Evolutionary conservation across 768 basidiomycete genomes (phyloP).

Genomic region (Russula griseocarnosa): DNA sequence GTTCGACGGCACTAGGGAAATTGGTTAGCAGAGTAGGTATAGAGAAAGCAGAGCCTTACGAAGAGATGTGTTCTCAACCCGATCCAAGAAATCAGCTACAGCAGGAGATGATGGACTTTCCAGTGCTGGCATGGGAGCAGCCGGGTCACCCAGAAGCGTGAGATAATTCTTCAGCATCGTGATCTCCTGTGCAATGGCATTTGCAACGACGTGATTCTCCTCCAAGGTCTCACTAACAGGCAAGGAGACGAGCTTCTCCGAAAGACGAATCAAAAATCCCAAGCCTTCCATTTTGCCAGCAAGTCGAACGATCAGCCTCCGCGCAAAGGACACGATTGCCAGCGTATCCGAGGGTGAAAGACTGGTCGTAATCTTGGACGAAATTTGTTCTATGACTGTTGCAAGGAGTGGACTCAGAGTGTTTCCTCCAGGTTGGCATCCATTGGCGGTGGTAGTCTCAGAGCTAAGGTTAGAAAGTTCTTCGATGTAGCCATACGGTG

Average conservation of each 20-base stretch:
- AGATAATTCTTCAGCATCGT: conserved; percentile 41
- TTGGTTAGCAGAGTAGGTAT: conserved; percentile 1
- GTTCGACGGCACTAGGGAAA: conserved; percentile 38
- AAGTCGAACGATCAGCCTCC: conserved; percentile 59
- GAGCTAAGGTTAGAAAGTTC: conserved; percentile 44
- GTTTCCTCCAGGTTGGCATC: conserved; percentile 32
- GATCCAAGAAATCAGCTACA: conserved; percentile 44
- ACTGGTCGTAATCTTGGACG: conserved; percentile 57
- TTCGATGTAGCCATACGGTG: conserved; percentile 84
- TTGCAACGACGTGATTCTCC: conserved; percentile 30
- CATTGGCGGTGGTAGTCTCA: conserved; percentile 15
- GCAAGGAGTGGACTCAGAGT: conserved; percentile 72
- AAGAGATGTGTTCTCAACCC: conserved; percentile 41
- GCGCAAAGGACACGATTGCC: conserved; percentile 57
- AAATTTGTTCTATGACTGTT: conserved; percentile 74
- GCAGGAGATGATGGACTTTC: conserved; percentile 30
- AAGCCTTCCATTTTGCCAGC: conserved; percentile 50
- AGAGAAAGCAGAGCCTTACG: conserved; percentile 40
- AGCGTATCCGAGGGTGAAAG: conserved; percentile 57
- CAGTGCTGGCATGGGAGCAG: background rate
- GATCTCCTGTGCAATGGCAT: conserved; percentile 46
- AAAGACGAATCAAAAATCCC: conserved; percentile 36
- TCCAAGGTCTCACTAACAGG: conserved; percentile 35
- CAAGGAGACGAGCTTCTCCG: conserved; percentile 39
- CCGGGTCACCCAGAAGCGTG: conserved; percentile 31